Evolutionary conservation across 164 flowering plant species (phyloP), one percentile per base, ranked within the genome.

Genomic region (Liriodendron chinense): DNA sequence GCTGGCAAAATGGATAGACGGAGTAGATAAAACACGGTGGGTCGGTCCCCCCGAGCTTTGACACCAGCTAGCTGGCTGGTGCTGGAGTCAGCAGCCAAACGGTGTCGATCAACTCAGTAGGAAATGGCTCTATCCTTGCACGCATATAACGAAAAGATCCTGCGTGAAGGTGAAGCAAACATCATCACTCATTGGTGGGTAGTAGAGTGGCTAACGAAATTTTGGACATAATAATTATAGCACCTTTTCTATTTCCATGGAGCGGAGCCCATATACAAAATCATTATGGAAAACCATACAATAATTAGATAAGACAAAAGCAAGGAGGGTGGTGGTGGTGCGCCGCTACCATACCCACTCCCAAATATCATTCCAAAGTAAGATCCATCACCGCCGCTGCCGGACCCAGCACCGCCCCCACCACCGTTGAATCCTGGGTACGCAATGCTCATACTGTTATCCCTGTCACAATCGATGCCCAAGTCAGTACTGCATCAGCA

Each of bases 361-460:
- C 89, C 84, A 49, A 85, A 88, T 61, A 85, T 76, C 91, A 86
- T 89, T 21, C 85, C 88, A 47, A 86, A 85, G 73, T 75, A 79
- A 76, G 76, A 86, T n/a, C 68, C 79, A 9, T 47, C 77, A 23
- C 78, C 77, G 47, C 80, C 71, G 0, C 71, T 72, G 5, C 65
- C 71, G 6, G 69, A 22, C 1, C 65, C 71, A 2, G 7, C 63
- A 3, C 78, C 71, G 53, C 84, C 53, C 75, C 87, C 84, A 57
- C 83, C 79, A 2, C 78, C 81, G 62, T 57, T 72, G 75, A 21
- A 61, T 25, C 86, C 87, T 4, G 89, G 82, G 66, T 71, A 73
- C 7, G 84, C 74, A 6, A 53, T 63, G 72, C 77, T 74, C 59
- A 20, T 72, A 6, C 76, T 71, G n/a, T 70, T 74, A 47, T 86